Evolutionary conservation across 768 basidiomycete species (phyloP).

Genomic region (Tephrocybe sp.): DNA sequence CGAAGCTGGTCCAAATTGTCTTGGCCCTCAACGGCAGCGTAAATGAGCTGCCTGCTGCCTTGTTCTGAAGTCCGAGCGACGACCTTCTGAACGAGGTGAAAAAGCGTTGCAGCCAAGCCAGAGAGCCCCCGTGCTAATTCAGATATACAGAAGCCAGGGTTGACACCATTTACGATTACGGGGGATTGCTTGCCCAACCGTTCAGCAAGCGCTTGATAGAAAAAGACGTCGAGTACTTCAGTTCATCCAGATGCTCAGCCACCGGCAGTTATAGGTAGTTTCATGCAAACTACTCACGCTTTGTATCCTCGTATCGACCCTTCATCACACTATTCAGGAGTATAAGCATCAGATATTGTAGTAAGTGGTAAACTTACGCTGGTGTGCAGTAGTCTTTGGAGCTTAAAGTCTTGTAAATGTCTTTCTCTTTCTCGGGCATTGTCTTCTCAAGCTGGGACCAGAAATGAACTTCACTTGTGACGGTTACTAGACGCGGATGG

Average conservation of each 20-base stretch:
- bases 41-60: slow-evolving; percentile 18
- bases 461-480: slow-evolving; percentile 43
- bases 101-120: slow-evolving; percentile 26
- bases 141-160: slow-evolving; percentile 44
- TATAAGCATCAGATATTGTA: background rate
- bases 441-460: slow-evolving; percentile 22
- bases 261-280: slow-evolving; percentile 18
- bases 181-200: slow-evolving; percentile 23
- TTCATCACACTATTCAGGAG: slow-evolving; percentile 15
- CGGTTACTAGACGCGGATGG: slow-evolving; percentile 38
- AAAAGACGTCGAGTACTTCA: slow-evolving; percentile 40
- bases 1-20: slow-evolving; percentile 12
- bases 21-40: slow-evolving; percentile 12
- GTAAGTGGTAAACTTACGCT: slow-evolving; percentile 17
- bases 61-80: slow-evolving; percentile 6
- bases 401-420: slow-evolving; percentile 22
- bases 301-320: slow-evolving; percentile 27
- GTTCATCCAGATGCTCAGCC: slow-evolving; percentile 18
- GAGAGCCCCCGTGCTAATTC: slow-evolving; percentile 29
- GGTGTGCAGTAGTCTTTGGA: slow-evolving; percentile 18
- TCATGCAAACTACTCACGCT: slow-evolving; percentile 41
- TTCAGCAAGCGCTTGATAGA: slow-evolving; percentile 34
- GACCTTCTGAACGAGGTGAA: slow-evolving; percentile 24
- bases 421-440: slow-evolving; percentile 17
- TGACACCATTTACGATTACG: slow-evolving; percentile 34